phyloP scores from a whole-genome alignment of 1,284 basidiomycete species.

The Ustilago crameri region DNA sequence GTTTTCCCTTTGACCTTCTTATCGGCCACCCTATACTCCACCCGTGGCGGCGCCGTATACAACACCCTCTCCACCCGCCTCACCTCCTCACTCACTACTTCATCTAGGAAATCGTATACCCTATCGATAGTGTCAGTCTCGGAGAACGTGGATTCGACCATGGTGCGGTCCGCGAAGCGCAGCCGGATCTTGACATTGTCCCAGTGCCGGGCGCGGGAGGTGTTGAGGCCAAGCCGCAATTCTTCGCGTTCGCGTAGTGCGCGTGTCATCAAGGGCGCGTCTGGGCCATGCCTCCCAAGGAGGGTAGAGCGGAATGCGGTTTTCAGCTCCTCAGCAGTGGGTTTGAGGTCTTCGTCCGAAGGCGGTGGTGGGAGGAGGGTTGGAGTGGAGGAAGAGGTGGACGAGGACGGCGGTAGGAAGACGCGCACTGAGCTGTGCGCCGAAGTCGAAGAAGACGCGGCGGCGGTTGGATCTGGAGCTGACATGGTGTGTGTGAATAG shows the following conservation, averaged over 20 bases:
- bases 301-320: conserved; percentile 75
- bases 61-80: conserved; percentile 81
- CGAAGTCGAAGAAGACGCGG: neutral
- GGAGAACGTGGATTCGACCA: conserved; percentile 81
- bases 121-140: conserved; percentile 80
- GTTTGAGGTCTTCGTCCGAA: conserved; percentile 71
- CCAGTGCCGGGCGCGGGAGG: conserved; percentile 76
- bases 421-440: conserved; percentile 1
- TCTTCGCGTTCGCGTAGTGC: conserved; percentile 77
- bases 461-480: neutral
- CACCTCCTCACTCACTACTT: conserved; percentile 77
- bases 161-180: conserved; percentile 81
- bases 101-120: conserved; percentile 83
- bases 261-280: conserved; percentile 81
- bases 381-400: conserved; percentile 5
- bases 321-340: conserved; percentile 79
- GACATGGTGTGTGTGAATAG: neutral
- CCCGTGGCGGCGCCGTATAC: conserved; percentile 82
- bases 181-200: conserved; percentile 85
- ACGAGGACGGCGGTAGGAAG: conserved; percentile 18
- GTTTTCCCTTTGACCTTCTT: conserved; percentile 76
- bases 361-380: neutral
- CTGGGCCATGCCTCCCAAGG: conserved; percentile 76
- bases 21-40: conserved; percentile 83
- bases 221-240: conserved; percentile 71